phyloP scores from a whole-genome alignment of 257 asterid species.

The Lantana camara region DNA sequence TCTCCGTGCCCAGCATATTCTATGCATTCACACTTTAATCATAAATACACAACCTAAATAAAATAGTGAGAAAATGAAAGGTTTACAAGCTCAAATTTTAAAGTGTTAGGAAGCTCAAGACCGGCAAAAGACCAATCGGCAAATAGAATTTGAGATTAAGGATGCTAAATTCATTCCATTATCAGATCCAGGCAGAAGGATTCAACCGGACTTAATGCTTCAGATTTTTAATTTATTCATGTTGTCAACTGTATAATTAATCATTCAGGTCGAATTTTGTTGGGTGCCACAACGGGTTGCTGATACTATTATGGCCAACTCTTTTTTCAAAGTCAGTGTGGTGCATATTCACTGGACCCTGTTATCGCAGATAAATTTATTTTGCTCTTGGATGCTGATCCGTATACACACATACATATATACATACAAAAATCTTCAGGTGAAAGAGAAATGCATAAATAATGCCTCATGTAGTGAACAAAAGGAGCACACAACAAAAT shows the following conservation, averaged over 20 bases:
- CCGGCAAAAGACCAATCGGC: neutral
- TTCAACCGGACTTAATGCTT: constrained; percentile 1
- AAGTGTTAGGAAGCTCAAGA: neutral
- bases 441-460: too few species aligned
- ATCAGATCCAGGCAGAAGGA: neutral
- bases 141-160: neutral
- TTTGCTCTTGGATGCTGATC: neutral
- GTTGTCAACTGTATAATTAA: neutral
- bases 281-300: neutral
- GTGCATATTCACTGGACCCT: neutral
- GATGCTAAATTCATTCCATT: neutral
- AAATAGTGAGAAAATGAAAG: neutral
- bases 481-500: neutral
- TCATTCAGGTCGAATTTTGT: neutral
- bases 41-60: too few species aligned
- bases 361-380: neutral
- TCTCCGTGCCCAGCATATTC: too few species aligned
- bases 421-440: constrained; percentile 1
- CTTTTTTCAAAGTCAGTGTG: neutral
- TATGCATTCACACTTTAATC: too few species aligned
- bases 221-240: neutral
- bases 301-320: neutral
- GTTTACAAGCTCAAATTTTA: neutral
- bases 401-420: constrained; percentile 4
- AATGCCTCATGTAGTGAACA: constrained; percentile 7